These are phyloP conservation scores for Malus hybrid DNA, from an alignment of 331 rosid species.

Conservation along the genomic window DNA sequence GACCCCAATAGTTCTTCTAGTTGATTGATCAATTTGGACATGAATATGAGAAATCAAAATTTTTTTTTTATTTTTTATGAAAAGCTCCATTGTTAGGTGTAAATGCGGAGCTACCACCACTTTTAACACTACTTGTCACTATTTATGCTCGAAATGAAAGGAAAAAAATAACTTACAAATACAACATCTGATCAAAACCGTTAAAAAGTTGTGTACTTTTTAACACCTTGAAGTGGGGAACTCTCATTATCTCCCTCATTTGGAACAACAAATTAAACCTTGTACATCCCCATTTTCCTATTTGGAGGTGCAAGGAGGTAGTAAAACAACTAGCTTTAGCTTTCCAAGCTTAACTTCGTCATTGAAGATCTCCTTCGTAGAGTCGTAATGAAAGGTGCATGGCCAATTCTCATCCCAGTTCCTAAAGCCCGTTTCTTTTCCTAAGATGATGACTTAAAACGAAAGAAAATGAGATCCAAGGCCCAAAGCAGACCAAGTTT, in stretches of 20 bases:
- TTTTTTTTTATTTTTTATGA: background rate
- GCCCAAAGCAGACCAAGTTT: background rate
- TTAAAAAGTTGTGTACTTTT: too few species aligned
- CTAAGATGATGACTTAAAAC: background rate
- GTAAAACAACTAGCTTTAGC: too few species aligned
- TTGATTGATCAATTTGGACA: background rate
- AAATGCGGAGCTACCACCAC: background rate
- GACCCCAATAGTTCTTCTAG: background rate
- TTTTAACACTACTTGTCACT: background rate
- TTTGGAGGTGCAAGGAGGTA: too few species aligned
- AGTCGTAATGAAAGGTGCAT: background rate
- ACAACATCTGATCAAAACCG: background rate
- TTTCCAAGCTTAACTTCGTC: background rate
- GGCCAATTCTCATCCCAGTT: background rate
- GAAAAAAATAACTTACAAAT: too few species aligned
- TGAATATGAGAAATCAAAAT: background rate
- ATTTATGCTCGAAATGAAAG: background rate
- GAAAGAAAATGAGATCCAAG: background rate
- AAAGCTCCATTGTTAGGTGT: background rate
- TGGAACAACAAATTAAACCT: too few species aligned
- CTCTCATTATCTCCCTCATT: too few species aligned
- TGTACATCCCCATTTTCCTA: too few species aligned
- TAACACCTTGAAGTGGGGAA: too few species aligned
- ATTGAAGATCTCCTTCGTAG: too few species aligned
- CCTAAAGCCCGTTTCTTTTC: background rate